Conservation (phyloP, 495 filamentous ascomycete genomes). For the Aspergillus kassunensis region DNA sequence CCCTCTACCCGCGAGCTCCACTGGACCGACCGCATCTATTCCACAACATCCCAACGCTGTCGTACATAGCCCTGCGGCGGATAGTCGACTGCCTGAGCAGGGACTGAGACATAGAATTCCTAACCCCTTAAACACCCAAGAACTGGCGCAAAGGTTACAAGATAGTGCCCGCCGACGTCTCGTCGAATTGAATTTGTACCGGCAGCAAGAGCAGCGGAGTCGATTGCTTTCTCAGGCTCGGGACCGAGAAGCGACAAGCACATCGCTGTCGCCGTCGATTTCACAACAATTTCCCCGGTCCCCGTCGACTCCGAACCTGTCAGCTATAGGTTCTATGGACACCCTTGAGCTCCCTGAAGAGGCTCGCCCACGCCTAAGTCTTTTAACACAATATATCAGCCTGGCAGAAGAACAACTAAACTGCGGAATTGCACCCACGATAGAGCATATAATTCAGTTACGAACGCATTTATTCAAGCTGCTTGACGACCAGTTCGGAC, state of each 20-base stretch:
- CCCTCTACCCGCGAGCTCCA: constrained; percentile 7
- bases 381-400: constrained; percentile 31
- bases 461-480: constrained; percentile 31
- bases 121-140: constrained; percentile 10
- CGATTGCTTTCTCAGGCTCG: not conserved
- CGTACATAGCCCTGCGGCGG: not conserved
- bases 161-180: constrained; percentile 21
- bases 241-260: not conserved
- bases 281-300: constrained; percentile 10
- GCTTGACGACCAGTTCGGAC: constrained; percentile 27
- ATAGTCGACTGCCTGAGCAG: constrained; percentile 5
- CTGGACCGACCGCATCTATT: not conserved
- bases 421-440: constrained; percentile 27
- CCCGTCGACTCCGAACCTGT: constrained; percentile 7
- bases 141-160: constrained; percentile 17
- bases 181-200: constrained; percentile 17
- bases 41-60: not conserved
- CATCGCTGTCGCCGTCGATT: not conserved
- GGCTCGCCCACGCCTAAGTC: constrained; percentile 18
- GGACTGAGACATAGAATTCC: constrained; percentile 14
- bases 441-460: constrained; percentile 30
- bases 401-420: constrained; percentile 39
- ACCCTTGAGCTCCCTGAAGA: constrained; percentile 13
- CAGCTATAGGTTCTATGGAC: not conserved
- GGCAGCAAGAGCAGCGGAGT: constrained; percentile 14